Base-by-base conservation (phyloP, 805 yeast species). In the Monosporozyma unispora region DNA sequence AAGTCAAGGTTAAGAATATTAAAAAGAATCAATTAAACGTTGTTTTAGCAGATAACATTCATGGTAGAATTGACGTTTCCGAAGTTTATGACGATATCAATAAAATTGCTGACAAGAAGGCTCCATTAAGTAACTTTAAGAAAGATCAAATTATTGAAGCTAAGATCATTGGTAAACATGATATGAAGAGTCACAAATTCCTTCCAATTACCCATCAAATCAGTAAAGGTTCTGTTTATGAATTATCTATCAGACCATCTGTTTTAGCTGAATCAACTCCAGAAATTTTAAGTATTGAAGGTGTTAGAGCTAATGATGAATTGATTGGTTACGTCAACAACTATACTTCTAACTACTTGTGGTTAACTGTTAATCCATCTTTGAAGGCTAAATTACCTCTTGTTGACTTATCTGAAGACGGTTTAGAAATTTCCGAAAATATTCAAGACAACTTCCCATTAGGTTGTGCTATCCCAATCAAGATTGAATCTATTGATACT, bases 41-140 rank as follows among this genome's bases (percentile, higher is more conserved):
- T 18, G 76, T 76, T 46, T 70, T 89, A 44, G 89, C 93, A 48
- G 93, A 84, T 52, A 82, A 84, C 61, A 71, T 81, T 52, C 84
- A 79, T 58, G 97, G 95, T 37, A 78, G 95, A 62, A 68, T 90
- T 51, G 95, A 87, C 57, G 72, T 83, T 16, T 77, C 89, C 16
- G 85, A 88, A 66, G 70, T 84, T 38, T 84, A 78, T 66, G 80
- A 78, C 48, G 56, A 64, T 0, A 65, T 70, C 52, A 66, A 70
- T 2, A 82, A 79, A 27, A 83, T 89, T 44, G 67, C 72, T 48
- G 80, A 87, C 60, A 64, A 66, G 19, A 73, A 70, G 51, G 70
- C 74, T 41, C 95, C 95, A 29, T 71, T 87, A 42, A 61, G 75
- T 1, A 67, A 70, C 38, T 86, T 82, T 70, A 70, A 76, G 48